phyloP scores from a whole-genome alignment of 2,329 filamentous ascomycete species.

The Ascochyta rabiei region DNA sequence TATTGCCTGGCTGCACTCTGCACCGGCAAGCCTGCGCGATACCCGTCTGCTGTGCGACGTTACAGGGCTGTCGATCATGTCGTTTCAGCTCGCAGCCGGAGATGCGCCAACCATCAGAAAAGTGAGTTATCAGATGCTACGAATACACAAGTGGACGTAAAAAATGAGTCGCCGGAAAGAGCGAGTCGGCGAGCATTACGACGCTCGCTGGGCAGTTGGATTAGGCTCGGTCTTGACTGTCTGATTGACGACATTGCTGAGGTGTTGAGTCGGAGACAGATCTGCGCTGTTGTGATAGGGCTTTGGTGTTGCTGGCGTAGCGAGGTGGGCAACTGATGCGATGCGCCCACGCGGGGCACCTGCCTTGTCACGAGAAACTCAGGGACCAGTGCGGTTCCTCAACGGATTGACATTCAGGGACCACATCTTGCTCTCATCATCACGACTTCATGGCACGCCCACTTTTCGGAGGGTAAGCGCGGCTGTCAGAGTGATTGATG shows the following conservation, averaged over 20 bases:
- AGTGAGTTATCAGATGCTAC: conserved; percentile 13
- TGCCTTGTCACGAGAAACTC: neutral
- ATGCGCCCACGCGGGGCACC: conserved; percentile 9
- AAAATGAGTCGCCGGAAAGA: neutral
- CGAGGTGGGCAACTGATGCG: conserved; percentile 8
- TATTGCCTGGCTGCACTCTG: conserved; percentile 4
- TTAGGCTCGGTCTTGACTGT: neutral
- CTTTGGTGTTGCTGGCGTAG: conserved; percentile 1
- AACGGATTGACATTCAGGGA: conserved; percentile 5
- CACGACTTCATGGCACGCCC: neutral
- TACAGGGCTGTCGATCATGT: conserved; percentile 12
- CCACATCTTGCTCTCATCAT: neutral
- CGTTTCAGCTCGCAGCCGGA: conserved; percentile 4
- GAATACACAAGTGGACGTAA: neutral
- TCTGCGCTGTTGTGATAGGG: neutral
- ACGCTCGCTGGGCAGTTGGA: neutral
- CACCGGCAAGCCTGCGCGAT: conserved; percentile 8
- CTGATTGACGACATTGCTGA: neutral
- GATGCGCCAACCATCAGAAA: conserved; percentile 10
- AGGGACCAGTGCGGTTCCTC: conserved; percentile 2
- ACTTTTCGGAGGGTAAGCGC: neutral
- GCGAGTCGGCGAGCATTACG: neutral
- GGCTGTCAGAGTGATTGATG: neutral
- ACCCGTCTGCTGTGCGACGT: conserved; percentile 15
- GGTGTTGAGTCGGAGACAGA: neutral